These are phyloP conservation scores for Picochlorum costavermella DNA, from an alignment of 139 green algal species.

Conservation along the genomic window DNA sequence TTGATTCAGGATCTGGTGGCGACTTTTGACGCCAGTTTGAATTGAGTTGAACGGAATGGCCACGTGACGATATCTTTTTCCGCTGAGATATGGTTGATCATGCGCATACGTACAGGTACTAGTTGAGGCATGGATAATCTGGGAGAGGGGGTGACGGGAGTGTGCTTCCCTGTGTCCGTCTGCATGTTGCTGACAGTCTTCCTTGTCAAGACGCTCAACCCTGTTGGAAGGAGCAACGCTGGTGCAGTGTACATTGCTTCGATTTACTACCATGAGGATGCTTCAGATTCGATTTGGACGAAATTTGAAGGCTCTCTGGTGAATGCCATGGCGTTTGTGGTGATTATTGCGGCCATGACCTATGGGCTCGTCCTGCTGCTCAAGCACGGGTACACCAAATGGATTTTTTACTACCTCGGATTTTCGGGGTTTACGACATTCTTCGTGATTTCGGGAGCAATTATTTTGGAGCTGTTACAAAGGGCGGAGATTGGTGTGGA, in stretches of 20 bases:
- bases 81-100: background rate
- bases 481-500: conserved; percentile 63
- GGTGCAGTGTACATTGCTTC: conserved; percentile 57
- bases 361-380: conserved; percentile 85
- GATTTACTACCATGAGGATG: conserved; percentile 69
- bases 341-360: conserved; percentile 74
- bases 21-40: too few relatives aligned
- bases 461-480: conserved; percentile 46
- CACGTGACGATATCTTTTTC: too few relatives aligned
- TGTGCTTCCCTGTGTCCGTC: conserved; percentile 72
- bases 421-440: conserved; percentile 91
- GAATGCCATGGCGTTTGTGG: conserved; percentile 89
- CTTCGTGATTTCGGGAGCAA: conserved; percentile 74
- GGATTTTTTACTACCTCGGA: conserved; percentile 92
- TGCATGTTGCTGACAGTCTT: conserved; percentile 87
- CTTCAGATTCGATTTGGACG: conserved; percentile 48
- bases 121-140: conserved; percentile 38
- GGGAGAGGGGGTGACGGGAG: conserved; percentile 74
- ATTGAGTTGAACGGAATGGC: too few relatives aligned
- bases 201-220: conserved; percentile 77
- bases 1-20: too few relatives aligned
- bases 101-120: background rate
- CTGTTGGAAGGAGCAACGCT: conserved; percentile 41
- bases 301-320: conserved; percentile 81
- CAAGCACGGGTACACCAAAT: conserved; percentile 56